Evolutionary conservation across 169 alveolate genomes (phyloP).

Genomic region (Perkinsus chesapeaki): DNA sequence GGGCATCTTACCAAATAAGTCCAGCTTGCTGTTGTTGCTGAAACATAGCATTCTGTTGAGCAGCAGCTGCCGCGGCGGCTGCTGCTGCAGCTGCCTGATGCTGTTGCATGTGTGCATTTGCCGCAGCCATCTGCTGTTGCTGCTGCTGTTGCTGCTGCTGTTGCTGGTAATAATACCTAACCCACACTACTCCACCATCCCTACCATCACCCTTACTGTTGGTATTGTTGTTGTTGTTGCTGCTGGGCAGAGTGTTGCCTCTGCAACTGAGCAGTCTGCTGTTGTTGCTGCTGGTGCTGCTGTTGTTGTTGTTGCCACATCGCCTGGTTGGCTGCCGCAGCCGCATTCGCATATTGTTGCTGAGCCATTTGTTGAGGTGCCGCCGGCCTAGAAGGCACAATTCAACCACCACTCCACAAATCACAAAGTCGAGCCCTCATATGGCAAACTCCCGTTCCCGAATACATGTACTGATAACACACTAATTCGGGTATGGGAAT

Average conservation of each 20-base stretch:
- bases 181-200: background rate
- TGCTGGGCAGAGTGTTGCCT: background rate
- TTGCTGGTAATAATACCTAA: background rate
- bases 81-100: background rate
- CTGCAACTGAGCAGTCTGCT: background rate
- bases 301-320: background rate
- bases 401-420: too few relatives aligned
- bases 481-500: too few relatives aligned
- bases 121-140: background rate
- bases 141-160: background rate
- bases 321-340: background rate
- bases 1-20: background rate
- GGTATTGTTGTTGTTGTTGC: background rate
- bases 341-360: background rate
- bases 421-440: too few relatives aligned
- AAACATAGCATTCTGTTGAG: background rate
- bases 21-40: background rate
- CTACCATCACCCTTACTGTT: background rate
- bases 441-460: too few relatives aligned
- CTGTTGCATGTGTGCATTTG: background rate
- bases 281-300: background rate
- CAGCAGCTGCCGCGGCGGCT: background rate
- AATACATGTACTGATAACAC: too few relatives aligned
- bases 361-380: background rate
- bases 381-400: background rate